Evolutionary conservation across 1,139 yeast species (phyloP).

Genomic region (Lodderomyces theae): DNA sequence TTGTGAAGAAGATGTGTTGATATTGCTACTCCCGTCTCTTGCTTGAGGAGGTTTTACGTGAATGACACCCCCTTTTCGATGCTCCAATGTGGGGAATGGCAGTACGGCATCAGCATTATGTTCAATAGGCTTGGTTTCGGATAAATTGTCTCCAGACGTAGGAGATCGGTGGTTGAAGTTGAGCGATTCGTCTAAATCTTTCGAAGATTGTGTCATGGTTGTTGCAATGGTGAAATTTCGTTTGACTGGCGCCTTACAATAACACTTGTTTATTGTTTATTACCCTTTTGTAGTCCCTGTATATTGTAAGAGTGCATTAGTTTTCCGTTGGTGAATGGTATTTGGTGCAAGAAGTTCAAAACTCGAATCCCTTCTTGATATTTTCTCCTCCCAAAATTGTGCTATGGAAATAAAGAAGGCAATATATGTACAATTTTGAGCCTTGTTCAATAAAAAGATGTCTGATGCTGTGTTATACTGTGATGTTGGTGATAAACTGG

Average conservation of each 20-base stretch:
- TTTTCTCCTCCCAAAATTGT: not conserved
- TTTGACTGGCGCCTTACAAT: slow-evolving; percentile 4
- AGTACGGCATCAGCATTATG: slow-evolving; percentile 5
- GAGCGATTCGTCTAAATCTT: slow-evolving; percentile 5
- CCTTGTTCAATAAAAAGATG: too few relatives aligned
- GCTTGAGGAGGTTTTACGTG: slow-evolving; percentile 9
- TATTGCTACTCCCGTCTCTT: not conserved
- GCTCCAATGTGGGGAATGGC: slow-evolving; percentile 14
- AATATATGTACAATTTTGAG: not conserved
- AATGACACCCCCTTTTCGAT: slow-evolving; percentile 11
- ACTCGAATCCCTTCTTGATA: not conserved
- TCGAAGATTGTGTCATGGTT: slow-evolving; percentile 12
- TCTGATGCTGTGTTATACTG: too few relatives aligned
- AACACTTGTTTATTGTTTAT: slow-evolving; percentile 11
- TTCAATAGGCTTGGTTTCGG: not conserved
- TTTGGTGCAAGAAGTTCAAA: not conserved
- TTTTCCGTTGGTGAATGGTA: not conserved
- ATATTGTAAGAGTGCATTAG: not conserved
- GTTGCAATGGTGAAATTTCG: not conserved
- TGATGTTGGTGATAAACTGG: too few relatives aligned
- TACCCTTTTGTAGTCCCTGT: not conserved
- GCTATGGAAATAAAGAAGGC: not conserved
- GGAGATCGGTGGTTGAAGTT: slow-evolving; percentile 6
- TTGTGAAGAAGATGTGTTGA: slow-evolving; percentile 4
- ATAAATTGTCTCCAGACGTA: not conserved